A percentile compares a stretch with the other conserved stretches of the same genome.
Evolutionary conservation across 75 land plant genomes (phyloP).

Genomic region (Adiantum capillusveneris): DNA sequence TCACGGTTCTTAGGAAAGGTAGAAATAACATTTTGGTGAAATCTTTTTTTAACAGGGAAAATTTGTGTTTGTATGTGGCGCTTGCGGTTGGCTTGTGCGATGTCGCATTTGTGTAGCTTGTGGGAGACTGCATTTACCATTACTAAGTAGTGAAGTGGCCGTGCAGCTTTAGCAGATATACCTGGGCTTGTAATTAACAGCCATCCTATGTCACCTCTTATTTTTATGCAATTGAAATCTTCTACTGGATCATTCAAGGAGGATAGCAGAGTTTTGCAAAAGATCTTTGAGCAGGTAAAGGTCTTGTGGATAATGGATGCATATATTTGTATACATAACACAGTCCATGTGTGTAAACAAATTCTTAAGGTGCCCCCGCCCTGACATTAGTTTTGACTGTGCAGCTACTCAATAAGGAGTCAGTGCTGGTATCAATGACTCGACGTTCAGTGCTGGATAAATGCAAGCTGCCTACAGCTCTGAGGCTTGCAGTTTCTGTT

Average conservation of each 20-base stretch:
- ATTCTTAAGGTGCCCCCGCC: too few species aligned
- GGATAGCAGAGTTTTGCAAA: constrained; percentile 51
- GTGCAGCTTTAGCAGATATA: constrained; percentile 60
- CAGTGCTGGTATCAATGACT: constrained; percentile 42
- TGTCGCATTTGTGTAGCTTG: too few species aligned
- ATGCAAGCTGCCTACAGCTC: constrained; percentile 58
- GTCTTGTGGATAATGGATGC: neutral
- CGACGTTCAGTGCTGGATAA: constrained; percentile 64
- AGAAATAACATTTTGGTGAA: neutral
- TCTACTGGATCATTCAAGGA: constrained; percentile 46
- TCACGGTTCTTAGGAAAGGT: constrained; percentile 54
- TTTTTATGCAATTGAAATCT: constrained; percentile 52
- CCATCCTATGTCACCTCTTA: constrained; percentile 56
- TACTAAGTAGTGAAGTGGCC: neutral
- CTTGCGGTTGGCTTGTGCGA: neutral
- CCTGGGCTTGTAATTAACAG: constrained; percentile 52
- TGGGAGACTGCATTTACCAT: too few species aligned
- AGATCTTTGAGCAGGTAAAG: constrained; percentile 53
- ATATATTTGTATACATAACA: neutral
- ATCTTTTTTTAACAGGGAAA: neutral
- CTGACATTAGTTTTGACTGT: neutral
- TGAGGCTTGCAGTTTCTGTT: constrained; percentile 56
- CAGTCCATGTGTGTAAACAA: too few species aligned
- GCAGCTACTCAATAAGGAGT: constrained; percentile 64
- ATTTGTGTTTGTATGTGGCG: neutral